Percentiles rank a stretch among this genome's conserved stretches.
Evolutionary conservation across 1,284 basidiomycete genomes (phyloP).

Genomic region (Polyporus tsugae): DNA sequence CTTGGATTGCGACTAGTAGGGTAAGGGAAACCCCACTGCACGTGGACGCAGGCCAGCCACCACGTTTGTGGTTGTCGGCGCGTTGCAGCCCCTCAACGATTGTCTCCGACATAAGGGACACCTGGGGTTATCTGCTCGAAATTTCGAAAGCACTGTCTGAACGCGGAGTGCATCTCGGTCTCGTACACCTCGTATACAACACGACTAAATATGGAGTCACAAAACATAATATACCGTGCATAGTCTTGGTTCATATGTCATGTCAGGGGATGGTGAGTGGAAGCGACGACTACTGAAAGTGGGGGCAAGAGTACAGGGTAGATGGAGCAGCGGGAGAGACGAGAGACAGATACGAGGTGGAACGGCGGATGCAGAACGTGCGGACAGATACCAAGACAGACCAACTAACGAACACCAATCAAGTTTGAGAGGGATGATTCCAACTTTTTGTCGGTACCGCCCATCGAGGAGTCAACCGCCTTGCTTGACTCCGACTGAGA

Average conservation of each 20-base stretch:
- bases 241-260: conserved; percentile 39
- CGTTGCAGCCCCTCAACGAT: neutral
- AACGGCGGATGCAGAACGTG: conserved; percentile 25
- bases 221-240: conserved; percentile 39
- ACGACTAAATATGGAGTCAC: conserved; percentile 38
- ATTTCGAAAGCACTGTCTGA: conserved; percentile 14
- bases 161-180: conserved; percentile 29
- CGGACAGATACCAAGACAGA: conserved; percentile 32
- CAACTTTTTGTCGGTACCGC: conserved; percentile 30
- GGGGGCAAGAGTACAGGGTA: conserved; percentile 25
- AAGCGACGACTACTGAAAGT: conserved; percentile 31
- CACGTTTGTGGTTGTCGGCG: neutral
- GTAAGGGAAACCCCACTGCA: neutral
- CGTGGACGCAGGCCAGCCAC: neutral
- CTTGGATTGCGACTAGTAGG: neutral
- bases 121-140: neutral
- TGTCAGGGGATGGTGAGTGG: conserved; percentile 33
- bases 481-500: conserved; percentile 13
- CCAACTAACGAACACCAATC: conserved; percentile 17
- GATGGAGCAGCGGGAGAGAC: conserved; percentile 23
- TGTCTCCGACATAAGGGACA: neutral
- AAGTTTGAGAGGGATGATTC: conserved; percentile 26
- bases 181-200: conserved; percentile 39
- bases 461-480: conserved; percentile 22
- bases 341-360: conserved; percentile 29